Conservation (phyloP, 257 asterid genomes). For the Pogostemon cablin region DNA sequence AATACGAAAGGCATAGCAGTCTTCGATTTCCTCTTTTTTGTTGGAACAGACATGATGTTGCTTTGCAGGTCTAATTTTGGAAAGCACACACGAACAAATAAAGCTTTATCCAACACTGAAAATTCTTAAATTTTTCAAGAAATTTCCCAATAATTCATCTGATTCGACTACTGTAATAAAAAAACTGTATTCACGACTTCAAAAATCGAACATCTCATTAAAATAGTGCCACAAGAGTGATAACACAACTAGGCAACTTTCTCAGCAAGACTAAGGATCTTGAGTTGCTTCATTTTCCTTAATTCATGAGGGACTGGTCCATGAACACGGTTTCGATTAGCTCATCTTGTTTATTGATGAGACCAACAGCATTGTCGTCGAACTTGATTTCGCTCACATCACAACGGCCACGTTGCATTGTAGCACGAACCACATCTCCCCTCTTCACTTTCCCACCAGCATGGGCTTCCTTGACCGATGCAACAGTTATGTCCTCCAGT, state of each 20-base stretch:
- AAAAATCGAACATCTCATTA: too few relatives aligned
- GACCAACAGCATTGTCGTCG: slow-evolving; percentile 90
- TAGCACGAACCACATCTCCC: slow-evolving; percentile 94
- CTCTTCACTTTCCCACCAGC: slow-evolving; percentile 92
- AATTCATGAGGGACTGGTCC: slow-evolving; percentile 96
- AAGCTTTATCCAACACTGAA: too few relatives aligned
- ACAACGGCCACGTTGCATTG: slow-evolving; percentile 85
- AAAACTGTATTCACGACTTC: too few relatives aligned
- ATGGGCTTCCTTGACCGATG: slow-evolving; percentile 90
- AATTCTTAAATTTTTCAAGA: too few relatives aligned
- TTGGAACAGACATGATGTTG: too few relatives aligned
- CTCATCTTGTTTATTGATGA: slow-evolving; percentile 87
- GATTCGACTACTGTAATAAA: too few relatives aligned
- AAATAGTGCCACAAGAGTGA: too few relatives aligned
- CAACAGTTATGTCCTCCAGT: slow-evolving; percentile 81
- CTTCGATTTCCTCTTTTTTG: too few relatives aligned
- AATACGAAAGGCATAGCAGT: too few relatives aligned
- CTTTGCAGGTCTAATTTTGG: too few relatives aligned
- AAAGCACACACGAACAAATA: too few relatives aligned
- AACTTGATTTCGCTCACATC: slow-evolving; percentile 93
- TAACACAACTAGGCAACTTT: slow-evolving; percentile 54
- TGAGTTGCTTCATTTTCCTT: slow-evolving; percentile 93
- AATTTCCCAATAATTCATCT: too few relatives aligned
- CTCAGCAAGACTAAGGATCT: slow-evolving; percentile 95
- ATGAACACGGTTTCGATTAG: slow-evolving; percentile 87